A percentile compares a stretch with the other conserved stretches of the same genome.
Conservation (phyloP, 345 rosid genomes). For the Hypericum androsaemum region DNA sequence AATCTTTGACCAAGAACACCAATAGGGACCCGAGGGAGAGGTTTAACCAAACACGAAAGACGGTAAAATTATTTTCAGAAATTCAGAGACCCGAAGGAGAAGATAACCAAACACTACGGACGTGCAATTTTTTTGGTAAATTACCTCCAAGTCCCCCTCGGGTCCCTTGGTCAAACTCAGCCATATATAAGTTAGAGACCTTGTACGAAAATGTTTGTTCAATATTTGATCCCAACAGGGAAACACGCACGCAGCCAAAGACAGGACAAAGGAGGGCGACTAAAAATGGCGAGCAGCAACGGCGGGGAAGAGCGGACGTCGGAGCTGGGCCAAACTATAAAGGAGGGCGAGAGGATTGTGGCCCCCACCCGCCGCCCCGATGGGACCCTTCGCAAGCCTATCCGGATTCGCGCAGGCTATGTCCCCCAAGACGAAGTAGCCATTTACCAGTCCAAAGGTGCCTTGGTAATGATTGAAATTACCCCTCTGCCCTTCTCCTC, state of each 20-base stretch:
- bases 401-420: slow-evolving; percentile 82
- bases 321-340: slow-evolving; percentile 77
- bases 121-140: no score
- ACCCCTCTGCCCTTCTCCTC: background rate
- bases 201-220: no score
- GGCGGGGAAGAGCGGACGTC: slow-evolving; percentile 42
- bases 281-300: slow-evolving; percentile 29
- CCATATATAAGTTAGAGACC: no score
- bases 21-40: no score
- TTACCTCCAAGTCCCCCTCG: no score
- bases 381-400: slow-evolving; percentile 79
- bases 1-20: no score
- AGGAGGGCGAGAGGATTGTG: slow-evolving; percentile 88
- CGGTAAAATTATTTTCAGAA: no score
- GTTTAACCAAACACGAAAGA: no score
- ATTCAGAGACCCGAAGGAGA: no score
- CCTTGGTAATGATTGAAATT: slow-evolving; percentile 41
- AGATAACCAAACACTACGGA: no score
- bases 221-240: no score
- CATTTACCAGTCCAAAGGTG: slow-evolving; percentile 78
- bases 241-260: background rate
- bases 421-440: slow-evolving; percentile 87
- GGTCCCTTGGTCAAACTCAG: no score
- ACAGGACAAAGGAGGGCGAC: slow-evolving; percentile 13
- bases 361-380: slow-evolving; percentile 86